A percentile compares a stretch with the other conserved stretches of the same genome.
Conservation (phyloP, 495 filamentous ascomycete genomes). For the Podospora fimiseda region DNA sequence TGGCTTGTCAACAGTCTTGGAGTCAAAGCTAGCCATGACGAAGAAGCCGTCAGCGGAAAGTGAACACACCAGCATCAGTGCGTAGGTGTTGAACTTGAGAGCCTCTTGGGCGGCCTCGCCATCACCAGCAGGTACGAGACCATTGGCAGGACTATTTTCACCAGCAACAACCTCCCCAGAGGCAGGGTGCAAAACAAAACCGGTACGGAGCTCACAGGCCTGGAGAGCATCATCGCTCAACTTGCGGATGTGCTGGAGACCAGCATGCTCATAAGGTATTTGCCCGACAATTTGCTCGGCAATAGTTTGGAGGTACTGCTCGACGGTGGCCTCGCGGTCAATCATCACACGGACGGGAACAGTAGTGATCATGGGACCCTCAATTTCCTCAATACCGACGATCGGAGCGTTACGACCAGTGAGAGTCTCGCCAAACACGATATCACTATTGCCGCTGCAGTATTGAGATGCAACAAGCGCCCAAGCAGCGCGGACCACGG, state of each 20-base stretch:
- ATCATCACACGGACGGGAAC: slow-evolving; percentile 45
- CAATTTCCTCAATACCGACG: slow-evolving; percentile 39
- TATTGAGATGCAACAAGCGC: slow-evolving; percentile 34
- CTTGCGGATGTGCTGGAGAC: slow-evolving; percentile 61
- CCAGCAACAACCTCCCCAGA: slow-evolving; percentile 23
- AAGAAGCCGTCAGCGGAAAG: slow-evolving; percentile 50
- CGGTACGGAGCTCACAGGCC: slow-evolving; percentile 54
- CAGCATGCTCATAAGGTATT: slow-evolving; percentile 59
- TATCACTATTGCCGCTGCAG: slow-evolving; percentile 33
- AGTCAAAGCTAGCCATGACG: slow-evolving; percentile 59
- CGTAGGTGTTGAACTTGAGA: slow-evolving; percentile 62
- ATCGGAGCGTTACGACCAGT: slow-evolving; percentile 42
- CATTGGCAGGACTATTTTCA: slow-evolving; percentile 38
- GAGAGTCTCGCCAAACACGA: slow-evolving; percentile 37
- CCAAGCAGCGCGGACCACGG: slow-evolving; percentile 39
- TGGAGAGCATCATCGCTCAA: slow-evolving; percentile 55
- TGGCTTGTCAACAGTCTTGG: slow-evolving; percentile 28
- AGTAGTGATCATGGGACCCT: slow-evolving; percentile 52
- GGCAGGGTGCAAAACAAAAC: slow-evolving; percentile 43
- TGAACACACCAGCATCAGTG: slow-evolving; percentile 57
- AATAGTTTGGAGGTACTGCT: slow-evolving; percentile 39
- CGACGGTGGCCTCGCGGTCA: slow-evolving; percentile 9
- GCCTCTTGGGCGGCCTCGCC: slow-evolving; percentile 55
- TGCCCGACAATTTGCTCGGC: slow-evolving; percentile 48
- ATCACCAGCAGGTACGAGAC: slow-evolving; percentile 44